Evolutionary conservation across 2,329 filamentous ascomycete species (phyloP).

Genomic region (Exophiala dermatitidis): DNA sequence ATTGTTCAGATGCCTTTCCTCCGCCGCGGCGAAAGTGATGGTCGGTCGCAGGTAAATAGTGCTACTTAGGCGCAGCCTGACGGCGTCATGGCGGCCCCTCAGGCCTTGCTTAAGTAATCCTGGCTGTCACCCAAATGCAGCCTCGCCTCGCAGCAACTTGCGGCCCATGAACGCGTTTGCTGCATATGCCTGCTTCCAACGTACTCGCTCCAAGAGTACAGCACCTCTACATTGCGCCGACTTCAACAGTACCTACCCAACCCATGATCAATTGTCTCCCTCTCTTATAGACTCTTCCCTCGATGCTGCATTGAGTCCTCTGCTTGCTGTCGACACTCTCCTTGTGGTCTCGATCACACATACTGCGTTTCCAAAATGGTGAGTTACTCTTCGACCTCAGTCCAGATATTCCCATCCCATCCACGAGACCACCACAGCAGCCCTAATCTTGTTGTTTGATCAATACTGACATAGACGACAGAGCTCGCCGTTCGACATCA

Average conservation of each 20-base stretch:
- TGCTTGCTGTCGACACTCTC: too few relatives aligned
- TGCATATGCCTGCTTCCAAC: slow-evolving; percentile 12
- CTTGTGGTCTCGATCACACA: too few relatives aligned
- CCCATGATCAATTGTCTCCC: background rate
- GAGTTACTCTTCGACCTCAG: slow-evolving; percentile 24
- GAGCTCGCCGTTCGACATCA: slow-evolving; percentile 93
- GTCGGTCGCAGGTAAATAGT: background rate
- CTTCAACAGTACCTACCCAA: background rate
- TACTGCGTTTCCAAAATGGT: slow-evolving; percentile 29
- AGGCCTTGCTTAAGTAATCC: background rate
- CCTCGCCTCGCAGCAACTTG: slow-evolving; percentile 7
- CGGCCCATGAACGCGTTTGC: slow-evolving; percentile 14
- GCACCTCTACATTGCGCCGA: background rate
- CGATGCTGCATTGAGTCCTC: too few relatives aligned
- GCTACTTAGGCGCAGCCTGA: background rate
- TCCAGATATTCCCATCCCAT: too few relatives aligned
- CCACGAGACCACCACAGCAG: too few relatives aligned
- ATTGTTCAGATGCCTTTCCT: slow-evolving; percentile 1
- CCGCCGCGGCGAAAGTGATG: background rate
- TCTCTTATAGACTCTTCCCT: too few relatives aligned
- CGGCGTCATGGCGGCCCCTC: slow-evolving; percentile 17
- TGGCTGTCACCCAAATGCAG: background rate
- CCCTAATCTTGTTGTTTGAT: too few relatives aligned
- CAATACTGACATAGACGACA: slow-evolving; percentile 34
- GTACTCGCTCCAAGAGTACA: background rate